phyloP scores from a whole-genome alignment of 441 rosid species.

The Pelargonium australe region DNA sequence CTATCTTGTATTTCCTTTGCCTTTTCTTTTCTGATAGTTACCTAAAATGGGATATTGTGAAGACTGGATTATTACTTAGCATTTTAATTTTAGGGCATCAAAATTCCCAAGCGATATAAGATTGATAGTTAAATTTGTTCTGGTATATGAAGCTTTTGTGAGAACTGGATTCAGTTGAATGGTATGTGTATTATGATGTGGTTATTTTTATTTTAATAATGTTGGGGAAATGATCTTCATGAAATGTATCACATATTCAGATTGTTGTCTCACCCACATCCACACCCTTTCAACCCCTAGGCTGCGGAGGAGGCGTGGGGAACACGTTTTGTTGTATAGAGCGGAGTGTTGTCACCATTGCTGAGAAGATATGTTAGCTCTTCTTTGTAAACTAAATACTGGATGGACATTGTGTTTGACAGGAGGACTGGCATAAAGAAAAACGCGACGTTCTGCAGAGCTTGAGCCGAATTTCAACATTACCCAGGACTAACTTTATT shows the following conservation, averaged over 20 bases:
- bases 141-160: slow-evolving; percentile 1
- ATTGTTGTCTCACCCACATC: background rate
- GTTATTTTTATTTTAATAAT: no score
- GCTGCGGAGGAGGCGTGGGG: background rate
- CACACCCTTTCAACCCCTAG: background rate
- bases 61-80: no score
- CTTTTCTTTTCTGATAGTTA: background rate
- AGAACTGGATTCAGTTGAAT: background rate
- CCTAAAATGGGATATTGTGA: background rate
- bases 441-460: slow-evolving; percentile 92
- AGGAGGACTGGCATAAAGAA: slow-evolving; percentile 97
- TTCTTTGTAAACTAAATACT: slow-evolving; percentile 18
- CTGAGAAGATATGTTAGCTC: background rate
- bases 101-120: no score
- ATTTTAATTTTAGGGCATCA: no score
- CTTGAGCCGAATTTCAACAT: slow-evolving; percentile 73
- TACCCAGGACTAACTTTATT: slow-evolving; percentile 58
- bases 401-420: slow-evolving; percentile 24
- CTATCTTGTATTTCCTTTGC: background rate
- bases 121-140: slow-evolving; percentile 7
- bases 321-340: background rate
- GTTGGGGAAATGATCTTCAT: background rate
- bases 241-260: background rate
- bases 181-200: background rate
- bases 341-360: slow-evolving; percentile 1